Conservation (phyloP, 345 rosid species). For the Turnera subulata region DNA sequence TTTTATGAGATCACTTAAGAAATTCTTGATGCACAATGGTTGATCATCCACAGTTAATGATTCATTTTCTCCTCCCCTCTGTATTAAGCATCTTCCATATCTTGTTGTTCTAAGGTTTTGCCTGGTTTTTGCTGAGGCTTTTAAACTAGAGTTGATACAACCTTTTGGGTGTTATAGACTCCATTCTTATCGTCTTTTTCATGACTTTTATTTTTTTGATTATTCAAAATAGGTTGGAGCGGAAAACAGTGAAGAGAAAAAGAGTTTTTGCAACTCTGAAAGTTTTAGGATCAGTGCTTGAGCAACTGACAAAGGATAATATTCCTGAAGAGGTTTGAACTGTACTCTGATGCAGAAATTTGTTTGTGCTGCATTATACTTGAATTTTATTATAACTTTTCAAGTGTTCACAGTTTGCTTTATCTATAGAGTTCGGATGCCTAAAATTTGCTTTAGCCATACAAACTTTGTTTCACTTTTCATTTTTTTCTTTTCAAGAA, state of each 20-base stretch:
- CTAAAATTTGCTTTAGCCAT: background rate
- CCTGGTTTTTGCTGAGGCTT: no score
- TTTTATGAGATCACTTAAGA: background rate
- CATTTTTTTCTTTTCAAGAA: no score
- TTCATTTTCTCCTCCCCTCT: no score
- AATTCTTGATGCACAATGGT: no score
- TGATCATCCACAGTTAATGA: no score
- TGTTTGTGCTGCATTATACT: conserved; percentile 2
- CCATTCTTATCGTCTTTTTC: background rate
- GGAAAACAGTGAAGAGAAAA: conserved; percentile 77
- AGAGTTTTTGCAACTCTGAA: conserved; percentile 76
- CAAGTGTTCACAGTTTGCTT: background rate
- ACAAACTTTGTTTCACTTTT: background rate
- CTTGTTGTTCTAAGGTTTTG: background rate
- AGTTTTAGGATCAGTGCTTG: conserved; percentile 80
- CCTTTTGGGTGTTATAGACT: no score
- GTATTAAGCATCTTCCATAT: background rate
- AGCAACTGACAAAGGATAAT: conserved; percentile 60
- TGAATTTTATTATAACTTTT: background rate
- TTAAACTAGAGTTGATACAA: no score
- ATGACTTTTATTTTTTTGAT: conserved; percentile 4
- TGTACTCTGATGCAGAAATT: conserved; percentile 3
- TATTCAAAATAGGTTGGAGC: conserved; percentile 65
- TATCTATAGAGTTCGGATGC: background rate
- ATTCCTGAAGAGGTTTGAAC: conserved; percentile 81